Conservation (phyloP, 768 basidiomycete genomes). For the Neoboletus magnificus region DNA sequence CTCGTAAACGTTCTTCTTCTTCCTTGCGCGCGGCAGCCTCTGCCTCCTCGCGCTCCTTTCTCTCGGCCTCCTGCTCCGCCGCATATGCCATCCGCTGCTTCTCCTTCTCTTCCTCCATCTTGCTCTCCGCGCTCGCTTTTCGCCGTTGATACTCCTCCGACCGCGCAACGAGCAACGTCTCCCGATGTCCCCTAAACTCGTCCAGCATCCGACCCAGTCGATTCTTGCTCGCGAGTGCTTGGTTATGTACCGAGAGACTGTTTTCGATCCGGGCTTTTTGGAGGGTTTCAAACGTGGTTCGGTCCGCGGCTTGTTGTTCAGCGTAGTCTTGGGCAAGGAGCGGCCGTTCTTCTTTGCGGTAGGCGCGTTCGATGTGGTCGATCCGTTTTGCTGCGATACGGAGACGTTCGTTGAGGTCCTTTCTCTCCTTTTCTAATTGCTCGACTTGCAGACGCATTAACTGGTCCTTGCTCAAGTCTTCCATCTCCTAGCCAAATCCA, state of each 20-base stretch:
- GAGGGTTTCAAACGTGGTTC: slow-evolving; percentile 58
- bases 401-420: slow-evolving; percentile 75
- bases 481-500: slow-evolving; percentile 56
- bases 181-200: slow-evolving; percentile 59
- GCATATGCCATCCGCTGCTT: slow-evolving; percentile 60
- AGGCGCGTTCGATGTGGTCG: slow-evolving; percentile 93
- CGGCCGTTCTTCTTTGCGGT: slow-evolving; percentile 88
- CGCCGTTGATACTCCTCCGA: slow-evolving; percentile 62
- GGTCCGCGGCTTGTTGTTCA: slow-evolving; percentile 76
- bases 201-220: slow-evolving; percentile 68
- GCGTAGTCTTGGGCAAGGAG: slow-evolving; percentile 85
- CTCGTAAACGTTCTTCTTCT: slow-evolving; percentile 43
- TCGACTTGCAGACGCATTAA: slow-evolving; percentile 89
- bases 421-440: slow-evolving; percentile 96
- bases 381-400: slow-evolving; percentile 84
- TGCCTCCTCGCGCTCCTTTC: slow-evolving; percentile 26
- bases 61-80: slow-evolving; percentile 53
- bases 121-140: slow-evolving; percentile 51
- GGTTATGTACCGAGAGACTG: slow-evolving; percentile 54
- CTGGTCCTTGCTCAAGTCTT: slow-evolving; percentile 79
- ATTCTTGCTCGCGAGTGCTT: slow-evolving; percentile 70
- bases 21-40: slow-evolving; percentile 15
- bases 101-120: slow-evolving; percentile 82
- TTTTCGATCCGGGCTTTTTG: slow-evolving; percentile 57
- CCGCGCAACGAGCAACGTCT: slow-evolving; percentile 53